Conservation (phyloP, 768 basidiomycete genomes). For the Boletus rufocinnamomeus region DNA sequence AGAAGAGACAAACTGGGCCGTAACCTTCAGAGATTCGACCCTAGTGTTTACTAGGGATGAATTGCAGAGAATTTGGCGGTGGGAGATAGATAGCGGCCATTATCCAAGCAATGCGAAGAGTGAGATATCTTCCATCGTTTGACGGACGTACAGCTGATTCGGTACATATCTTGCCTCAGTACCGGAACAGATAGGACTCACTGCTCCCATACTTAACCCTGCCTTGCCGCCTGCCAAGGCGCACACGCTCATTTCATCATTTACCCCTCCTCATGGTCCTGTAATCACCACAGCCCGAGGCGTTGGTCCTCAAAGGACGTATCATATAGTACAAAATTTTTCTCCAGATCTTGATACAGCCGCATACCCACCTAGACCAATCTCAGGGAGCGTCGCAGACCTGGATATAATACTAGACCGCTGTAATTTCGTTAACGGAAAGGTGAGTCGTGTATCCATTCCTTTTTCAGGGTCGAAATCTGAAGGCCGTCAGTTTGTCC, state of each 20-base stretch:
- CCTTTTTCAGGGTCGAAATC: neutral
- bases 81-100: conserved; percentile 91
- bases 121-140: conserved; percentile 40
- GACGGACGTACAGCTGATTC: conserved; percentile 4
- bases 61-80: conserved; percentile 85
- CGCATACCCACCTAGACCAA: conserved; percentile 83
- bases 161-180: conserved; percentile 42
- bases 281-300: conserved; percentile 55
- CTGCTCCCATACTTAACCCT: conserved; percentile 60
- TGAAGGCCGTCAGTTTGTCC: conserved; percentile 67
- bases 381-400: conserved; percentile 81
- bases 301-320: conserved; percentile 72
- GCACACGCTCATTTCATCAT: conserved; percentile 49
- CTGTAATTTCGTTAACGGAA: conserved; percentile 77
- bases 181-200: conserved; percentile 61
- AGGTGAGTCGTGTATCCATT: conserved; percentile 44
- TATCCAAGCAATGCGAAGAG: conserved; percentile 74
- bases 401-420: conserved; percentile 84
- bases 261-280: conserved; percentile 44
- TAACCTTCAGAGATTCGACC: conserved; percentile 53
- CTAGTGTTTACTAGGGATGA: conserved; percentile 71
- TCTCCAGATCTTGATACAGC: conserved; percentile 57
- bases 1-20: conserved; percentile 45
- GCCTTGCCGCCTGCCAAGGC: conserved; percentile 57
- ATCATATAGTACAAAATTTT: conserved; percentile 55